Percentiles rank a stretch among this genome's conserved stretches.
Conservation (phyloP, 2,329 filamentous ascomycete species). For the Drechslerella stenobrocha region DNA sequence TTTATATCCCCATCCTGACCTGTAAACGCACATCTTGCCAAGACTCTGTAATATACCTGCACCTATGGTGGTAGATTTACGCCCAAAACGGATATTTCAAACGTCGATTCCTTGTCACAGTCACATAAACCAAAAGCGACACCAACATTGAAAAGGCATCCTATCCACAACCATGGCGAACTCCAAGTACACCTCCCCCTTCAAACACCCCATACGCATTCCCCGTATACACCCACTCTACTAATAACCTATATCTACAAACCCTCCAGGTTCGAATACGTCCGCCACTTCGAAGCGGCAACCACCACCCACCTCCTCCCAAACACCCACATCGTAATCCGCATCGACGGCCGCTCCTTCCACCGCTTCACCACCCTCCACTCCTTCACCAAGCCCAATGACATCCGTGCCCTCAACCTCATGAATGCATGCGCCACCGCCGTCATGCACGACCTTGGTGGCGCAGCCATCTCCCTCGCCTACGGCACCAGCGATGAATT, state of each 20-base stretch:
- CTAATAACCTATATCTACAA: too few relatives aligned
- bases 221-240: too few relatives aligned
- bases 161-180: slow-evolving; percentile 49
- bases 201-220: slow-evolving; percentile 47
- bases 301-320: slow-evolving; percentile 76
- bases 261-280: slow-evolving; percentile 79
- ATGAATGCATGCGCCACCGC: slow-evolving; percentile 93
- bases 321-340: slow-evolving; percentile 93
- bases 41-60: too few relatives aligned
- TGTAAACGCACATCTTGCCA: too few relatives aligned
- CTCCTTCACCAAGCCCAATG: slow-evolving; percentile 87
- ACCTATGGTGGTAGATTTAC: neutral
- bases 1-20: too few relatives aligned
- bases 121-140: slow-evolving; percentile 1
- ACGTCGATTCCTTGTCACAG: slow-evolving; percentile 37
- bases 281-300: slow-evolving; percentile 74
- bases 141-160: neutral
- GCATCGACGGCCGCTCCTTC: slow-evolving; percentile 91
- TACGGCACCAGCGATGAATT: slow-evolving; percentile 97
- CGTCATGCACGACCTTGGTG: slow-evolving; percentile 79
- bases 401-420: slow-evolving; percentile 79
- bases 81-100: slow-evolving; percentile 38
- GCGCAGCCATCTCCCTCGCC: slow-evolving; percentile 70
- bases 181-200: slow-evolving; percentile 49
- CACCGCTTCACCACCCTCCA: slow-evolving; percentile 90